A percentile compares a stretch with the other conserved stretches of the same genome.
phyloP scores from a whole-genome alignment of 2,329 filamentous ascomycete species.

The Leptographium procerum region DNA sequence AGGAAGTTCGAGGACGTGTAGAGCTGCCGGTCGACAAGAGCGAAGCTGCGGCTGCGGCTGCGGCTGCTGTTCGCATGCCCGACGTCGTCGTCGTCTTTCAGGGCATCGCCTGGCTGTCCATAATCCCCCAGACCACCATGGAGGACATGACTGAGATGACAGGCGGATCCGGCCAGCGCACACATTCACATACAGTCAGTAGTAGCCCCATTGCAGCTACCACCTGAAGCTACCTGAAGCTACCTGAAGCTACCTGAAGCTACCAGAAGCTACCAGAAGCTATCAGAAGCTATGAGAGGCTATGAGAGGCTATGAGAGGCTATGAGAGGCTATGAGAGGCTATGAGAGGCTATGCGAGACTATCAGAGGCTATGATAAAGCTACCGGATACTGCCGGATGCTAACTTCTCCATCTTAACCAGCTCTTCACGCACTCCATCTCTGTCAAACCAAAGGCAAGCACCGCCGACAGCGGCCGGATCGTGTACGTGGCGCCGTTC shows the following conservation, averaged over 20 bases:
- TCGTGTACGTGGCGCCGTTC: not conserved
- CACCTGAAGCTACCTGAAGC: too few species aligned
- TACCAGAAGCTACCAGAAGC: too few species aligned
- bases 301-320: too few species aligned
- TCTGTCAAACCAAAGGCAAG: not conserved
- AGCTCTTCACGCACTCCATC: not conserved
- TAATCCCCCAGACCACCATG: not conserved
- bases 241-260: too few species aligned
- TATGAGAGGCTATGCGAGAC: too few species aligned
- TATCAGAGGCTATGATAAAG: too few species aligned
- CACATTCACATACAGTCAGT: not conserved
- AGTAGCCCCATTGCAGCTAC: too few species aligned
- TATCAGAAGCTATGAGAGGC: not conserved
- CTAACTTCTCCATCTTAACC: not conserved
- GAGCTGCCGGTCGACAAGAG: not conserved
- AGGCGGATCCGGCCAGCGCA: not conserved
- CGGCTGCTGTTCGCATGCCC: too few species aligned
- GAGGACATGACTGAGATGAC: not conserved
- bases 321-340: too few species aligned
- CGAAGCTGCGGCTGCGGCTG: not conserved
- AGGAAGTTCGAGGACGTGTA: conserved; percentile 1
- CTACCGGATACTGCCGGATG: too few species aligned
- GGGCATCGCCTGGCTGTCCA: not conserved
- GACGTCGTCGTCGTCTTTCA: not conserved
- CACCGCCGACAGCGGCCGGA: not conserved